Conservation (phyloP, 1,139 yeast genomes). For the Saccharomyces hybrid region DNA sequence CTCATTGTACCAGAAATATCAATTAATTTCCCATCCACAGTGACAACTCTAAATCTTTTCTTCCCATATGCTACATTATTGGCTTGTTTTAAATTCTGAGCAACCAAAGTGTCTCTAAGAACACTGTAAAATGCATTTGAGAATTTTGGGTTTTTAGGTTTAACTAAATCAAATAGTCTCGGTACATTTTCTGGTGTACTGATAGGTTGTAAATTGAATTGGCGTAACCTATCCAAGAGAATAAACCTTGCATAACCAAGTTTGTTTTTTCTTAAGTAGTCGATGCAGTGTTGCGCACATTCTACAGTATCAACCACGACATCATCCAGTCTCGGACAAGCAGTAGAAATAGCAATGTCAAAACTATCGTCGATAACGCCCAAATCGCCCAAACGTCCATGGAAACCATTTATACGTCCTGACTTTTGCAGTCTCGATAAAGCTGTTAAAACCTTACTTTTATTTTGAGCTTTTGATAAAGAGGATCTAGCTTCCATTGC, state of each 20-base stretch:
- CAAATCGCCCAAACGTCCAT: conserved; percentile 85
- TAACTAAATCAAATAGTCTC: conserved; percentile 75
- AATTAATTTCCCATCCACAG: conserved; percentile 85
- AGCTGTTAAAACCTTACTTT: conserved; percentile 65
- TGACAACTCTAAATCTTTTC: conserved; percentile 82
- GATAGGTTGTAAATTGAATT: conserved; percentile 53
- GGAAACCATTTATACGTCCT: conserved; percentile 79
- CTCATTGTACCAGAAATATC: conserved; percentile 96
- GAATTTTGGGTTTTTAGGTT: conserved; percentile 59
- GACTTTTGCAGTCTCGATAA: conserved; percentile 63
- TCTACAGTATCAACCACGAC: conserved; percentile 93
- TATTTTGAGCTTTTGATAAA: conserved; percentile 53
- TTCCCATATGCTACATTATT: conserved; percentile 80
- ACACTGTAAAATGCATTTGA: conserved; percentile 87
- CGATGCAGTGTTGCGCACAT: conserved; percentile 87
- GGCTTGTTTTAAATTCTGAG: conserved; percentile 71
- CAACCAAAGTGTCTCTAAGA: conserved; percentile 80
- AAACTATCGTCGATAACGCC: conserved; percentile 83
- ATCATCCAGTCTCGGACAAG: conserved; percentile 85
- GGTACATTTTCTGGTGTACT: conserved; percentile 72
- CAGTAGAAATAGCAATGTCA: conserved; percentile 92
- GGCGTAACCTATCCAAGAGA: conserved; percentile 65
- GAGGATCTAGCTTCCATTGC: conserved; percentile 59
- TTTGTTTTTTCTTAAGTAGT: conserved; percentile 72
- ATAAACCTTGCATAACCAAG: conserved; percentile 89